Percentiles rank a stretch among this genome's conserved stretches.
phyloP scores from a whole-genome alignment of 78 protist species.

The Protostelium mycophagum region DNA sequence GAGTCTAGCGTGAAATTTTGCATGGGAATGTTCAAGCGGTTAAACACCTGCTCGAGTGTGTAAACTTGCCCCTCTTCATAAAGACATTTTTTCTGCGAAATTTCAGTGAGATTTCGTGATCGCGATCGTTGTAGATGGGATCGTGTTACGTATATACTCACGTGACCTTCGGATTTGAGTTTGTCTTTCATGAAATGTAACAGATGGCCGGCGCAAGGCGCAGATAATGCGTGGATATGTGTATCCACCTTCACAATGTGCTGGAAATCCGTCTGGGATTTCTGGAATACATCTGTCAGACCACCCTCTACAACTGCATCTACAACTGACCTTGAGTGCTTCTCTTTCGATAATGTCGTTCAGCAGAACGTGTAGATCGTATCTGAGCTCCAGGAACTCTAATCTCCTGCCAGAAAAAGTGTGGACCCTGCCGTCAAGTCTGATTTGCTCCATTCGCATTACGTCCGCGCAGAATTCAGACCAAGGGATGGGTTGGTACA shows the following conservation, averaged over 20 bases:
- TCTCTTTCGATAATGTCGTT: conserved; percentile 35
- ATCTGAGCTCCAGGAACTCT: conserved; percentile 32
- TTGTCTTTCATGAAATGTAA: neutral
- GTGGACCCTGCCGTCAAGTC: conserved; percentile 46
- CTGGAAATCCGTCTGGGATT: neutral
- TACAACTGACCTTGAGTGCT: conserved; percentile 22
- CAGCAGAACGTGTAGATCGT: conserved; percentile 47
- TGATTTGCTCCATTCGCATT: conserved; percentile 31
- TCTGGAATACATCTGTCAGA: neutral
- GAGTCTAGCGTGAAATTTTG: neutral
- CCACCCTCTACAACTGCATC: neutral
- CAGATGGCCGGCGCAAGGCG: neutral
- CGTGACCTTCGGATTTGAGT: neutral
- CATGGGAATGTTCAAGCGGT: neutral
- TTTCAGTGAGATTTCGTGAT: neutral
- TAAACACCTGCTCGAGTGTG: neutral
- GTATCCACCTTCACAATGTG: neutral
- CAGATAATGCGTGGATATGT: neutral
- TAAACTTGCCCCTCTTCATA: neutral
- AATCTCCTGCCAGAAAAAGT: conserved; percentile 35
- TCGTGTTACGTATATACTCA: too few relatives aligned
- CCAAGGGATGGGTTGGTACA: conserved; percentile 11
- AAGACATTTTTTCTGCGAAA: neutral
- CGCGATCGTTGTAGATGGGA: too few relatives aligned
- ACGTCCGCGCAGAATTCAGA: conserved; percentile 24